Percentiles rank a stretch among this genome's conserved stretches.
phyloP scores from a whole-genome alignment of 1,284 basidiomycete species.

The Fomitopsis palustris region DNA sequence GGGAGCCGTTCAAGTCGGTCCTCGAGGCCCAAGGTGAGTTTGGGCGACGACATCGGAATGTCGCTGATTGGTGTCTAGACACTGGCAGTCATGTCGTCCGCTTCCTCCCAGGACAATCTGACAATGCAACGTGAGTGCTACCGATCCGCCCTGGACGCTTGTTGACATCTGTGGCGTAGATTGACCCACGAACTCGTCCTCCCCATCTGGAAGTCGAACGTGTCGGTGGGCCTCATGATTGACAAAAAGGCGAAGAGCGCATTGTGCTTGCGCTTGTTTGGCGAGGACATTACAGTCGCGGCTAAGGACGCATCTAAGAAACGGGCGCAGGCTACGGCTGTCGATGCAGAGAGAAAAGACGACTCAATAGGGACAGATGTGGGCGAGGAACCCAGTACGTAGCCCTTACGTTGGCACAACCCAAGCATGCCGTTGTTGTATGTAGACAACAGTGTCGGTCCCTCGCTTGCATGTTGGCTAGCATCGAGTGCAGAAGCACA shows the following conservation, averaged over 20 bases:
- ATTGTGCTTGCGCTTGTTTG: slow-evolving; percentile 76
- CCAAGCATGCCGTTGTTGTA: too few relatives aligned
- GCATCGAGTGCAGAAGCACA: too few relatives aligned
- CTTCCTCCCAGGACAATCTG: slow-evolving; percentile 55
- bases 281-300: slow-evolving; percentile 63
- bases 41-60: not conserved
- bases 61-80: slow-evolving; percentile 33
- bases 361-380: not conserved
- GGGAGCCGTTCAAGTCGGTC: slow-evolving; percentile 48
- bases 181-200: slow-evolving; percentile 74
- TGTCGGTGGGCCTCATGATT: slow-evolving; percentile 85
- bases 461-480: too few relatives aligned
- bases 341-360: not conserved
- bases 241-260: slow-evolving; percentile 94
- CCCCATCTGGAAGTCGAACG: slow-evolving; percentile 90
- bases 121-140: slow-evolving; percentile 45
- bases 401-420: too few relatives aligned
- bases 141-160: slow-evolving; percentile 18
- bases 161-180: slow-evolving; percentile 33
- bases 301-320: slow-evolving; percentile 33
- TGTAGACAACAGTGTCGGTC: too few relatives aligned
- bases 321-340: not conserved
- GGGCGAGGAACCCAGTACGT: too few relatives aligned
- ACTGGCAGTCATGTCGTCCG: slow-evolving; percentile 73
- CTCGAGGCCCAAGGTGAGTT: slow-evolving; percentile 51